Evolutionary conservation across 2,329 filamentous ascomycete species (phyloP).

Genomic region (Teratosphaeria destructans): DNA sequence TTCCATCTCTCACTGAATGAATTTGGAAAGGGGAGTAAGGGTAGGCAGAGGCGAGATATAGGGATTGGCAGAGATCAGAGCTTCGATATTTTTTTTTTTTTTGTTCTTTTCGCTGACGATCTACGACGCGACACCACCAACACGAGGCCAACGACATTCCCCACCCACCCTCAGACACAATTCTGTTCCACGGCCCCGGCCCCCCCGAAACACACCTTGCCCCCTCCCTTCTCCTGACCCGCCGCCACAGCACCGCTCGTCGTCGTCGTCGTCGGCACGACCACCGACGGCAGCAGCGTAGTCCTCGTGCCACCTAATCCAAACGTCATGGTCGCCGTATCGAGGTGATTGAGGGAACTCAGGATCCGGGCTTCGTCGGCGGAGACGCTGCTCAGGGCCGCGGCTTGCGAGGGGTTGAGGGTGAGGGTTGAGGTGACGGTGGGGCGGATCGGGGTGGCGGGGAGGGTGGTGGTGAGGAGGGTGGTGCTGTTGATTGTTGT

Average conservation of each 20-base stretch:
- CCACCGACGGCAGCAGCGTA: neutral
- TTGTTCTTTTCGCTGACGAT: too few relatives aligned
- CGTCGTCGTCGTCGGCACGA: neutral
- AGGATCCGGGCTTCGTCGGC: neutral
- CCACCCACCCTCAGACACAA: neutral
- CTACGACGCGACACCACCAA: too few relatives aligned
- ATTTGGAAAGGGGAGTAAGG: too few relatives aligned
- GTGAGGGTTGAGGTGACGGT: conserved; percentile 7
- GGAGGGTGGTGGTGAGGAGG: conserved; percentile 9
- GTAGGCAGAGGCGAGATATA: too few relatives aligned
- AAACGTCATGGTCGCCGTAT: neutral
- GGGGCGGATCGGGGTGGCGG: neutral
- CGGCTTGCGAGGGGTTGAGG: conserved; percentile 4
- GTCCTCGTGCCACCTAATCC: neutral
- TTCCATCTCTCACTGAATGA: too few relatives aligned
- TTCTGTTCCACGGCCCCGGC: conserved; percentile 1
- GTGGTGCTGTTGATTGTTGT: conserved; percentile 13
- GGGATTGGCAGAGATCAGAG: too few relatives aligned
- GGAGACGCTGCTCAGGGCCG: neutral
- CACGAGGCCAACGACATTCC: too few relatives aligned
- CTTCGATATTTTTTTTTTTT: too few relatives aligned
- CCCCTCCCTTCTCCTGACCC: too few relatives aligned
- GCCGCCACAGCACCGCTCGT: neutral
- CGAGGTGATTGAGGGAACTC: neutral
- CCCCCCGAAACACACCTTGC: conserved; percentile 2